Percentiles rank a stretch among this genome's conserved stretches.
These are phyloP conservation scores for Phytophthora brassicae DNA, from an alignment of 352 stramenopile genomes.

Conservation along the genomic window DNA sequence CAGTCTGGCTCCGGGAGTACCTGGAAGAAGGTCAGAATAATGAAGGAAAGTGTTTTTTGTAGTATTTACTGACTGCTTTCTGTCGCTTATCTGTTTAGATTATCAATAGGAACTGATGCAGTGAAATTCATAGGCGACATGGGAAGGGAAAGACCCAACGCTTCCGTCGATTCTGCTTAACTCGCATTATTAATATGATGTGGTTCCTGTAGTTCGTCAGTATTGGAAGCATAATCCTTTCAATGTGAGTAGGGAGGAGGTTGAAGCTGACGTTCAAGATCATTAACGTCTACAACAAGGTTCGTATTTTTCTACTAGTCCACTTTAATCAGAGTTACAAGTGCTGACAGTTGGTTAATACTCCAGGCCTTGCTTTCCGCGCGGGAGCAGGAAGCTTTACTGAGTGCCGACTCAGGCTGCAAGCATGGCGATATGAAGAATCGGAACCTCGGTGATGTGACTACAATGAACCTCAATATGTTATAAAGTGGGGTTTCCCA, in stretches of 20 bases:
- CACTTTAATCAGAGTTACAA: background rate
- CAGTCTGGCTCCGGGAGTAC: slow-evolving; percentile 58
- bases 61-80: background rate
- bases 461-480: slow-evolving; percentile 94
- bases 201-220: slow-evolving; percentile 90
- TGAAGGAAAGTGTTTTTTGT: background rate
- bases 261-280: slow-evolving; percentile 87
- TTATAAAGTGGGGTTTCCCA: slow-evolving; percentile 88
- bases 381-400: slow-evolving; percentile 82
- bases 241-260: slow-evolving; percentile 40
- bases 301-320: slow-evolving; percentile 5
- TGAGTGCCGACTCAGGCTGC: slow-evolving; percentile 80
- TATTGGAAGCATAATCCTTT: slow-evolving; percentile 93
- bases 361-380: slow-evolving; percentile 83
- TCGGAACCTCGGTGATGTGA: slow-evolving; percentile 94
- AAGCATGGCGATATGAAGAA: slow-evolving; percentile 92
- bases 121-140: slow-evolving; percentile 56
- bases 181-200: slow-evolving; percentile 97
- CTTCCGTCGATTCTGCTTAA: slow-evolving; percentile 93
- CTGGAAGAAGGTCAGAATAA: slow-evolving; percentile 42
- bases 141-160: slow-evolving; percentile 78
- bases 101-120: background rate
- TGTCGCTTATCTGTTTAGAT: slow-evolving; percentile 34
- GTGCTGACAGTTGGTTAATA: background rate
- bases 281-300: slow-evolving; percentile 84